These are phyloP conservation scores for Flueggea neowawraea DNA, from an alignment of 441 rosid species.

Conservation along the genomic window DNA sequence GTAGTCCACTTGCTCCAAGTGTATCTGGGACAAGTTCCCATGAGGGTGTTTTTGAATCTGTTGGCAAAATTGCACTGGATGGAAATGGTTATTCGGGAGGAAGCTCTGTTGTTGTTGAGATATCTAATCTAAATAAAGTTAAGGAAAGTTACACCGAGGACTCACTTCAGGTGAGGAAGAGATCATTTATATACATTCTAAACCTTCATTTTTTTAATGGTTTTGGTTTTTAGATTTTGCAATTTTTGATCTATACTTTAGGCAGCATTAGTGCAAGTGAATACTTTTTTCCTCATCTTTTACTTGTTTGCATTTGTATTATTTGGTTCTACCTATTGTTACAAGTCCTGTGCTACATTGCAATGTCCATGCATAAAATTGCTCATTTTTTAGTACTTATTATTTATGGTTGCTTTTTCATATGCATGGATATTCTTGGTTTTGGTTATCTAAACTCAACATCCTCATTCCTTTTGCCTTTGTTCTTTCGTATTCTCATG, in stretches of 20 bases:
- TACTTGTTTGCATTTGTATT: no score
- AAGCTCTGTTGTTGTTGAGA: conserved; percentile 89
- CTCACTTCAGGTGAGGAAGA: conserved; percentile 76
- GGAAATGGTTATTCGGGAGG: conserved; percentile 92
- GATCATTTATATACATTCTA: background rate
- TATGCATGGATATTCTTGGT: no score
- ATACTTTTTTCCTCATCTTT: no score
- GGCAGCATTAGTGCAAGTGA: background rate
- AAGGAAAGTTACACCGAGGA: conserved; percentile 98
- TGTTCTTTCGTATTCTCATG: no score
- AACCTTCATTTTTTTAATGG: background rate
- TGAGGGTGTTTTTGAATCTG: conserved; percentile 79
- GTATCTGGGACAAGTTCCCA: conserved; percentile 90
- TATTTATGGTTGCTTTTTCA: no score
- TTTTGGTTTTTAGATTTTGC: background rate
- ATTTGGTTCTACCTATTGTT: no score
- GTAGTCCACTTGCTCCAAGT: conserved; percentile 96
- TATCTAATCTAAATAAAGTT: conserved; percentile 96
- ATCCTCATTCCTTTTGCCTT: no score
- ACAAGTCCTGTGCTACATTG: no score
- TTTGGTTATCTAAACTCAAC: no score
- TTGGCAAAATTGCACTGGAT: conserved; percentile 86
- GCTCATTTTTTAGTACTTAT: no score
- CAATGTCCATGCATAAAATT: no score
- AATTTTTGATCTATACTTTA: conserved; percentile 2